Percentiles rank a stretch among this genome's conserved stretches.
Evolutionary conservation across 1,139 yeast species (phyloP).

Genomic region (Lodderomyces pseudojiufengensis): DNA sequence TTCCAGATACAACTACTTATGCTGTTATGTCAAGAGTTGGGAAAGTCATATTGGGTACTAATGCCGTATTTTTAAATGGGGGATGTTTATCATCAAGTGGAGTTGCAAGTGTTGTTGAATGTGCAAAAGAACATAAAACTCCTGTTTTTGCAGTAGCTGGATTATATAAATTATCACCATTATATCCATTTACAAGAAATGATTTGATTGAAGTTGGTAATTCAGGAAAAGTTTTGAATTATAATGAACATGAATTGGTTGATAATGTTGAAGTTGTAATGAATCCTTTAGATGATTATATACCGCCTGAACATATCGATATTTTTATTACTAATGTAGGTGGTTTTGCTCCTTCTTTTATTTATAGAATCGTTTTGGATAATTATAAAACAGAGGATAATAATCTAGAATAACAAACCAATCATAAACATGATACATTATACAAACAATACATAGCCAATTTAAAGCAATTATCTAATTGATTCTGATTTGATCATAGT

Average conservation of each 20-base stretch:
- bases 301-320: conserved; percentile 92
- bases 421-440: not conserved
- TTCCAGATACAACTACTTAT: conserved; percentile 89
- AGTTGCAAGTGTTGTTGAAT: conserved; percentile 88
- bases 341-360: conserved; percentile 94
- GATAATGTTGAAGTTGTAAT: conserved; percentile 75
- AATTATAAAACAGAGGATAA: conserved; percentile 87
- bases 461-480: not conserved
- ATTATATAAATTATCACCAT: conserved; percentile 85
- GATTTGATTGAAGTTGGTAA: conserved; percentile 91
- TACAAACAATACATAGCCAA: not conserved
- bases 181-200: conserved; percentile 89
- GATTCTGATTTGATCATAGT: too few relatives aligned
- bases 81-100: conserved; percentile 91
- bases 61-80: conserved; percentile 93
- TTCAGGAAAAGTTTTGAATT: conserved; percentile 76
- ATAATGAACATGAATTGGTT: conserved; percentile 59
- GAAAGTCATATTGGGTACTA: conserved; percentile 88
- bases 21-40: conserved; percentile 98
- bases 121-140: conserved; percentile 91
- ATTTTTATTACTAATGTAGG: conserved; percentile 93
- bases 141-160: conserved; percentile 98
- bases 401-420: conserved; percentile 49
- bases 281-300: conserved; percentile 89
- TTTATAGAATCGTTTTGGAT: conserved; percentile 92